A percentile compares a stretch with the other conserved stretches of the same genome.
Evolutionary conservation across 2,329 filamentous ascomycete species (phyloP).

Genomic region (Diatrype stigma): DNA sequence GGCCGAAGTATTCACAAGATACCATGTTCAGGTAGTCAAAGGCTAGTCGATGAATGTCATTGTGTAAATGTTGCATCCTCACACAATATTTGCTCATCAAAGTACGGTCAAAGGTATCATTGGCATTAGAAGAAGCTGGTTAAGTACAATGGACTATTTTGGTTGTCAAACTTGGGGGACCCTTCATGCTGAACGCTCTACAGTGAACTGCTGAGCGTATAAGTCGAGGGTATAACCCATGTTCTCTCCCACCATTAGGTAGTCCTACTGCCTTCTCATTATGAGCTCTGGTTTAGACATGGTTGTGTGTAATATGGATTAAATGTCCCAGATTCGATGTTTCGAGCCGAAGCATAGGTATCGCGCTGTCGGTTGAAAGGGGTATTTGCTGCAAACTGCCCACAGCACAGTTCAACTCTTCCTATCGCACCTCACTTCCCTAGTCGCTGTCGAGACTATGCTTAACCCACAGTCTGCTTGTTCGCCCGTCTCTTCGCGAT

Average conservation of each 20-base stretch:
- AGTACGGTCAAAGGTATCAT: slow-evolving; percentile 12
- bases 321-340: slow-evolving; percentile 12
- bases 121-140: slow-evolving; percentile 21
- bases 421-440: slow-evolving; percentile 8
- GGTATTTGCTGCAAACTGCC: slow-evolving; percentile 12
- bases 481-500: slow-evolving; percentile 24
- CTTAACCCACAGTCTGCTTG: slow-evolving; percentile 23
- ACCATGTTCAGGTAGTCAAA: background rate
- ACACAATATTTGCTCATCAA: background rate
- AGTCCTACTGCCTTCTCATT: slow-evolving; percentile 4
- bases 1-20: background rate
- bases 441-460: slow-evolving; percentile 5
- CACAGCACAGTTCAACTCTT: slow-evolving; percentile 2
- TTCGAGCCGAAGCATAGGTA: slow-evolving; percentile 17
- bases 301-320: slow-evolving; percentile 14
- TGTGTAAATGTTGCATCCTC: too few relatives aligned
- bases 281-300: slow-evolving; percentile 11
- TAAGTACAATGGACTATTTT: slow-evolving; percentile 21
- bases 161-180: slow-evolving; percentile 18
- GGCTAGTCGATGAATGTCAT: background rate
- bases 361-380: slow-evolving; percentile 12
- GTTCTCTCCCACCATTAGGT: slow-evolving; percentile 7
- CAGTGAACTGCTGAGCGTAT: slow-evolving; percentile 13
- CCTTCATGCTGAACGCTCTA: slow-evolving; percentile 15
- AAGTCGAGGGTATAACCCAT: slow-evolving; percentile 12